Evolutionary conservation across 257 asterid species (phyloP), one percentile per base, ranked within the genome.

Genomic region (Fraxinus cuspidata): DNA sequence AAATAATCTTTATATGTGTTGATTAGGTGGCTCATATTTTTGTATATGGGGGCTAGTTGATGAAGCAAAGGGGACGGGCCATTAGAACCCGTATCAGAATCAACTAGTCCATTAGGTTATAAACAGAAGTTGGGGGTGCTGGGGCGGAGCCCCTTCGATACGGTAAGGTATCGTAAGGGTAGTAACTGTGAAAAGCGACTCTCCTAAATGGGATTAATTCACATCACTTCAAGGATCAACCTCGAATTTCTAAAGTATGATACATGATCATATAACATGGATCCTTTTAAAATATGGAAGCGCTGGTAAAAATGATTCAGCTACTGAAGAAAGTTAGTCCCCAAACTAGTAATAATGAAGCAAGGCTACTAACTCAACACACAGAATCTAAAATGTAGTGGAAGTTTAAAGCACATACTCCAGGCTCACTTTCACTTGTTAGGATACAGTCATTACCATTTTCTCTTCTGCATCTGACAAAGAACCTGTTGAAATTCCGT

Each of bases 381-480:
- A 47, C 31, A 11, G 56, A 27, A 19, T 28, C 72, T 19, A 38
- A 44, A 35, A 28, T 40, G 71, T 42, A 40, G 29, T 1, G 37
- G 47, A 72, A 25, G 53, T 35, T 31, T 7, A 38, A 34, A 67
- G 71, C 21, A 35, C 40, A 67, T 63, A 63, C 15, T 42, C 65
- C 78, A 71, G 51, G 72, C 89, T 78, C 81, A 88, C 97, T 85
- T 81, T 87, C 84, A 82, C 70, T 75, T 92, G 92, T 82, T 88
- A 87, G 78, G 69, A 82, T 74, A 89, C 85, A 82, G 93, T 85
- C 74, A 25, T 84, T 49, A 84, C 83, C 67, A 86, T 83, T 88
- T 87, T 94, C 81, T 90, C 98, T 81, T 94, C 98, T 37, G 90
- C 92, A 84, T 94, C 98, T 42, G 97, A 92, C 40, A 91, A 82